These are phyloP conservation scores for Termitomyces sp. DNA, from an alignment of 768 basidiomycete genomes.

Conservation along the genomic window DNA sequence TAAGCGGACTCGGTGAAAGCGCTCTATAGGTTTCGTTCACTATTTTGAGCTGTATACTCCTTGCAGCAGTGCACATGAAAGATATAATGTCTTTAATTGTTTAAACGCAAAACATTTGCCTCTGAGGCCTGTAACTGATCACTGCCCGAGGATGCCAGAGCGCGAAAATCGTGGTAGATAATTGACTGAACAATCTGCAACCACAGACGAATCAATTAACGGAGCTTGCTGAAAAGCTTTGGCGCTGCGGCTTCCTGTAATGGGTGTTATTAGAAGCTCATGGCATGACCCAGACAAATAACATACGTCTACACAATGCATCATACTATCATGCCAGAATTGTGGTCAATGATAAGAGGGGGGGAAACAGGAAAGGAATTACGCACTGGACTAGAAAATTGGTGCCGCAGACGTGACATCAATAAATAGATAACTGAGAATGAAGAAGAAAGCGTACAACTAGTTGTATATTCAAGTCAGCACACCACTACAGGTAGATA, in stretches of 20 bases:
- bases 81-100: not conserved
- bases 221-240: constrained; percentile 77
- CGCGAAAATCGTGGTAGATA: no score
- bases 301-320: constrained; percentile 89
- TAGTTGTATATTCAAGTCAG: constrained; percentile 12
- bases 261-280: constrained; percentile 14
- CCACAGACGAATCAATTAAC: constrained; percentile 22
- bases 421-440: constrained; percentile 1
- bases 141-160: not conserved
- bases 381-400: constrained; percentile 51
- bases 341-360: constrained; percentile 1
- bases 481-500: constrained; percentile 1
- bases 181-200: not conserved
- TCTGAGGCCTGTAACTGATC: not conserved
- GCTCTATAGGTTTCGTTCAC: no score
- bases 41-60: no score
- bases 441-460: constrained; percentile 24
- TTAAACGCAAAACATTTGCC: not conserved
- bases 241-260: constrained; percentile 55
- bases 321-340: constrained; percentile 47
- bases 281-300: constrained; percentile 21
- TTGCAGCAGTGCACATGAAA: not conserved
- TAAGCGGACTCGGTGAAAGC: no score
- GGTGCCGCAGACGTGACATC: constrained; percentile 5
- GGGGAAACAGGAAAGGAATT: not conserved